These are phyloP conservation scores for Ogataea corticis DNA, from an alignment of 805 yeast genomes.

Conservation along the genomic window DNA sequence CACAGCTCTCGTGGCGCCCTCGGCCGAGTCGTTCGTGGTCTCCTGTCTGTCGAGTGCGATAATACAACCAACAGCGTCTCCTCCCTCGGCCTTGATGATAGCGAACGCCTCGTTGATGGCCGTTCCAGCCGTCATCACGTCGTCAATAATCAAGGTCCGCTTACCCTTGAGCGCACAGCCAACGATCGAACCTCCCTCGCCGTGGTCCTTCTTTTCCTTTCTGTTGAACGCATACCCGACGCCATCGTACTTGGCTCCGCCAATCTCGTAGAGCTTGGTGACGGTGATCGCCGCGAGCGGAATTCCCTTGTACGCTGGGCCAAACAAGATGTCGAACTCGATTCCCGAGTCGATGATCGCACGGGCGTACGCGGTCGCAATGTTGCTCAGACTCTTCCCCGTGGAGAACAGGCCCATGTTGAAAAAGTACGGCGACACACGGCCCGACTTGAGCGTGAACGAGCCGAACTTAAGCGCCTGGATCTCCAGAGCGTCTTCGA, in stretches of 20 bases:
- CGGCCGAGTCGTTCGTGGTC: conserved; percentile 63
- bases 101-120: conserved; percentile 93
- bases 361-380: conserved; percentile 87
- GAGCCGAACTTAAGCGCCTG: conserved; percentile 84
- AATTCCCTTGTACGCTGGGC: conserved; percentile 98
- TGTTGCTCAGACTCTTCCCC: conserved; percentile 72
- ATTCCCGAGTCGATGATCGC: conserved; percentile 80
- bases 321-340: conserved; percentile 88
- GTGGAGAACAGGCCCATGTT: conserved; percentile 88
- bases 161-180: conserved; percentile 76
- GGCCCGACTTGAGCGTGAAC: conserved; percentile 89
- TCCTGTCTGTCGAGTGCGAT: conserved; percentile 97
- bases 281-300: conserved; percentile 92
- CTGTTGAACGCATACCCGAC: conserved; percentile 93
- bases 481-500: conserved; percentile 79
- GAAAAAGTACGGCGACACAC: conserved; percentile 94
- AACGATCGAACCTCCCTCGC: conserved; percentile 95
- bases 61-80: conserved; percentile 77
- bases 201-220: conserved; percentile 95
- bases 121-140: conserved; percentile 98
- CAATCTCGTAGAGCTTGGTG: conserved; percentile 88
- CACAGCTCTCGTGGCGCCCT: conserved; percentile 82
- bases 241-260: conserved; percentile 70
- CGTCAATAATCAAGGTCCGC: conserved; percentile 84
- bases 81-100: conserved; percentile 69